phyloP scores from a whole-genome alignment of 2,329 filamentous ascomycete species.

The Cadophora malorum region DNA sequence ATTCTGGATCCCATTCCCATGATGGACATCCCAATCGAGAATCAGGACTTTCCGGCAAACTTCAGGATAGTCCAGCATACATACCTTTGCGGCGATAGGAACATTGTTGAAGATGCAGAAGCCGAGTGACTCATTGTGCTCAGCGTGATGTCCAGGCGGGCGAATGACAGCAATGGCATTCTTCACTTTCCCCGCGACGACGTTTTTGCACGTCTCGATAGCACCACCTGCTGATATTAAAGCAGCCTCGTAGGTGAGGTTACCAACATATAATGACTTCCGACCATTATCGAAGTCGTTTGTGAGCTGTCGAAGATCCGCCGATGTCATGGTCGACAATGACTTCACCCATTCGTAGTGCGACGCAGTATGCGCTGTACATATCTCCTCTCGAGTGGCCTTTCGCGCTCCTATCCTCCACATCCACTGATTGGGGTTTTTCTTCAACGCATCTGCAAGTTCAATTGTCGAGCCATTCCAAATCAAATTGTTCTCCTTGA shows the following conservation, averaged over 20 bases:
- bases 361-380: slow-evolving; percentile 75
- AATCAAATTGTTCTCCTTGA: slow-evolving; percentile 82
- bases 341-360: slow-evolving; percentile 81
- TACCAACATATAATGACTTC: slow-evolving; percentile 84
- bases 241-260: slow-evolving; percentile 80
- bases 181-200: slow-evolving; percentile 82
- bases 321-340: slow-evolving; percentile 59
- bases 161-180: slow-evolving; percentile 96
- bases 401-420: slow-evolving; percentile 79
- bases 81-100: slow-evolving; percentile 87
- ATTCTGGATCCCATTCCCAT: slow-evolving; percentile 93
- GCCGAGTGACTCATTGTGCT: slow-evolving; percentile 83
- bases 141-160: slow-evolving; percentile 94
- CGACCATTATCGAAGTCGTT: slow-evolving; percentile 65
- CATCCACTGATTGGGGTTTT: slow-evolving; percentile 66
- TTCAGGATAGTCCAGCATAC: slow-evolving; percentile 80
- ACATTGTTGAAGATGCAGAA: slow-evolving; percentile 99
- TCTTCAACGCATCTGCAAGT: slow-evolving; percentile 57
- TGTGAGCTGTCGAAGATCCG: slow-evolving; percentile 73
- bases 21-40: slow-evolving; percentile 86
- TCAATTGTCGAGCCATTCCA: slow-evolving; percentile 64
- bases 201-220: slow-evolving; percentile 94
- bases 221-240: slow-evolving; percentile 88
- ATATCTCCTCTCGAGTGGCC: slow-evolving; percentile 81
- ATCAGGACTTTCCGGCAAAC: slow-evolving; percentile 88